Evolutionary conservation across 306 rosid species (phyloP), one percentile per base, ranked within the genome.

Genomic region (Quercus parvula): DNA sequence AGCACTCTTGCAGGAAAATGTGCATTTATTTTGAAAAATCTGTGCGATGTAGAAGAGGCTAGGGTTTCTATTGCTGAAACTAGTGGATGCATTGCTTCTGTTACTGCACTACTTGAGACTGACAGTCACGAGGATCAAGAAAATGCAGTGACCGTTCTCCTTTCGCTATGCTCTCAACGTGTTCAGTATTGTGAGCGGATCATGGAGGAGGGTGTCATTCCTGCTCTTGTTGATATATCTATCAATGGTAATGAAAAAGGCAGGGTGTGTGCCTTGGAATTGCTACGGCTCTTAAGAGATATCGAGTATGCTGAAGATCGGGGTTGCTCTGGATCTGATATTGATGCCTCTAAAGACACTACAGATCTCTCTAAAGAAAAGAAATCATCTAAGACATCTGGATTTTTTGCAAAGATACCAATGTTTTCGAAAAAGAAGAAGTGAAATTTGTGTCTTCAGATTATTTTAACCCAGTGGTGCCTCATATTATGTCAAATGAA

Each of bases 61-160:
- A 81, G 86, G 82, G 72, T 74, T 71, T 83, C 88, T 11, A 84
- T 91, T 81, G 87, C 83, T 22, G 92, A 88, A 86, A 91, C 98
- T 51, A 82, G 83, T 31, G 99, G 96, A 58, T 96, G 97, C 90
- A 79, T 96, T 74, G 72, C 88, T 83, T 77, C 78, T 51, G 77
- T 93, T 80, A 87, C 84, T 68, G 88, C 87, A 82, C 76, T 86
- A 62, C 97, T 96, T 14, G 93, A 83, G 4, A 68, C 31, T 3
- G 93, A 86, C 59, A 85, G 82, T 76, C 71, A 79, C 3, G 91
- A 90, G 86, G 91, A 89, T 59, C 94, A 93, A 86, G 97, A 96
- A 82, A 83, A 86, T 73, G 97, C 99, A 24, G 82, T 93, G 38
- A 78, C 70, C 66, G 84, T 93, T 83, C 84, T 96, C n/a, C 86